Evolutionary conservation across 2,329 filamentous ascomycete genomes (phyloP).

Genomic region (Xylariomycetidae sp.): DNA sequence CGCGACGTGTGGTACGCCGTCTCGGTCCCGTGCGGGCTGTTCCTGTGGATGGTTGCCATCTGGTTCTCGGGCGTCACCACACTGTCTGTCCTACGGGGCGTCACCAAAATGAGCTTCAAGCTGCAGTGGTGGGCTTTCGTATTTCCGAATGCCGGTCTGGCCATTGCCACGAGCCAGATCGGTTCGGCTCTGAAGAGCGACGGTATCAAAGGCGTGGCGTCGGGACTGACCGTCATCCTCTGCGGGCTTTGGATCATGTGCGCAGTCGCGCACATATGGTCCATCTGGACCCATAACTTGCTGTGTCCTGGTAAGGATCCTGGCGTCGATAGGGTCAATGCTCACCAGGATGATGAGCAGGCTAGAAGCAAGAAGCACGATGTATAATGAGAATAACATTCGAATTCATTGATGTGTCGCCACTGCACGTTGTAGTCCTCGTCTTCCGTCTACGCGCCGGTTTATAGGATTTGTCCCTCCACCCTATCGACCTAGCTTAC

Average conservation of each 20-base stretch:
- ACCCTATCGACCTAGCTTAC: no score
- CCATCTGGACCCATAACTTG: constrained; percentile 40
- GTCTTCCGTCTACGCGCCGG: no score
- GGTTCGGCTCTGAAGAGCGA: constrained; percentile 42
- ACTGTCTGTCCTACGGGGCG: constrained; percentile 31
- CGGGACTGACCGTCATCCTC: constrained; percentile 45
- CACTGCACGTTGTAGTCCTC: no score
- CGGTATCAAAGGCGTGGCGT: constrained; percentile 41
- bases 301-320: constrained; percentile 50
- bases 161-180: constrained; percentile 48
- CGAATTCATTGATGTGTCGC: no score
- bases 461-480: no score
- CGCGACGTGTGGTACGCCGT: constrained; percentile 37
- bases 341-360: constrained; percentile 6
- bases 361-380: constrained; percentile 10
- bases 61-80: constrained; percentile 47
- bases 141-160: constrained; percentile 55
- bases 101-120: constrained; percentile 40
- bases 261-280: constrained; percentile 36
- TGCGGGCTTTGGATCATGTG: constrained; percentile 46
- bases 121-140: constrained; percentile 54
- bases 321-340: constrained; percentile 34
- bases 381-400: no score
- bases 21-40: constrained; percentile 40
- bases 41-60: constrained; percentile 48